These are phyloP conservation scores for Cyclocybe aegerita DNA, from an alignment of 768 basidiomycete genomes.

Conservation along the genomic window DNA sequence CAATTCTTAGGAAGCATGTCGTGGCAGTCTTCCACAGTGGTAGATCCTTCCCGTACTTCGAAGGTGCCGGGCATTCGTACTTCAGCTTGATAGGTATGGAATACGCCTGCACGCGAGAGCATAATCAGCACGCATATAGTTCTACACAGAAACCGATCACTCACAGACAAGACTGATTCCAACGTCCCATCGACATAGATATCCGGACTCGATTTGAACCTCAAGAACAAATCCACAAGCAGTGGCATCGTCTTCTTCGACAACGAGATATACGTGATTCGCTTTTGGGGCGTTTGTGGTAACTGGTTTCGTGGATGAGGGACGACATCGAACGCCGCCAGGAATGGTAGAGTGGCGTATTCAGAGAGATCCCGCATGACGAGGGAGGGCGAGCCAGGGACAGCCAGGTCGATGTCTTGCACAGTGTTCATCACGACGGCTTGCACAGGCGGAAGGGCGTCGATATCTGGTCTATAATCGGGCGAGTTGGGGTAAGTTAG, in stretches of 20 bases:
- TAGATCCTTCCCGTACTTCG: slow-evolving; percentile 81
- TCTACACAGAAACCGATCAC: slow-evolving; percentile 17
- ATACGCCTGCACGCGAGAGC: slow-evolving; percentile 56
- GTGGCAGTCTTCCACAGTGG: slow-evolving; percentile 98
- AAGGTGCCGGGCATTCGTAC: slow-evolving; percentile 90
- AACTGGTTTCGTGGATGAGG: slow-evolving; percentile 36
- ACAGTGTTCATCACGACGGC: slow-evolving; percentile 79
- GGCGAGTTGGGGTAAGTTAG: slow-evolving; percentile 80
- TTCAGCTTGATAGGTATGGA: slow-evolving; percentile 91
- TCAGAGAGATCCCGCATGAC: slow-evolving; percentile 84
- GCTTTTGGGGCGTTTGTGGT: slow-evolving; percentile 51
- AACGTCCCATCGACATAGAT: slow-evolving; percentile 83
- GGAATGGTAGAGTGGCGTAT: slow-evolving; percentile 84
- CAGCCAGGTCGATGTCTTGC: slow-evolving; percentile 61
- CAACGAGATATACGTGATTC: slow-evolving; percentile 88
- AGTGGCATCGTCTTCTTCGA: slow-evolving; percentile 85
- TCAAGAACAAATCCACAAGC: slow-evolving; percentile 74
- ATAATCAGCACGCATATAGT: neutral
- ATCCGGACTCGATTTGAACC: slow-evolving; percentile 56
- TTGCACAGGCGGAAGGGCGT: slow-evolving; percentile 72
- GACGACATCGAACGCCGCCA: slow-evolving; percentile 70
- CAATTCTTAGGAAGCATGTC: slow-evolving; percentile 68
- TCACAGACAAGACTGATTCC: slow-evolving; percentile 77
- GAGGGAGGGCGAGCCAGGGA: slow-evolving; percentile 63
- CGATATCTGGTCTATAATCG: slow-evolving; percentile 91